Percentiles rank a stretch among this genome's conserved stretches.
Conservation (phyloP, 2,329 filamentous ascomycete species). For the Penicillium italicum region DNA sequence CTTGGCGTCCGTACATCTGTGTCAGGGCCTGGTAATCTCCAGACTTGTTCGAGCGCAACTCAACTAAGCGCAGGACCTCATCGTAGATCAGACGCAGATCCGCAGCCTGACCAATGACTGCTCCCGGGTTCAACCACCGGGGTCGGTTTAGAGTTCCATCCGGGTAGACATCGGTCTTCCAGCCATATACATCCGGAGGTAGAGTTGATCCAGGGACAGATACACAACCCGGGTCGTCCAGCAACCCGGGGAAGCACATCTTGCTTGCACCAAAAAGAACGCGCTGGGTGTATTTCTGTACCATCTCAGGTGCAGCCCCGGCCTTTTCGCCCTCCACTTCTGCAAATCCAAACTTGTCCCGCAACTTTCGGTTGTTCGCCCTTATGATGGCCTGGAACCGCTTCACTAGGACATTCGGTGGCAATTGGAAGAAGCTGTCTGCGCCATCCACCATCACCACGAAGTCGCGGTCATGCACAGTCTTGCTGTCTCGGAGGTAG, state of each 20-base stretch:
- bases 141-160: conserved; percentile 43
- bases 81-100: conserved; percentile 49
- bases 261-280: conserved; percentile 57
- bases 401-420: conserved; percentile 59
- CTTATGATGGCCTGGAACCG: conserved; percentile 57
- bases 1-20: conserved; percentile 53
- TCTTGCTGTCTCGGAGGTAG: conserved; percentile 48
- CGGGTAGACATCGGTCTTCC: conserved; percentile 40
- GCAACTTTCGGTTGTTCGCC: conserved; percentile 53
- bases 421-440: conserved; percentile 64
- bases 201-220: conserved; percentile 52
- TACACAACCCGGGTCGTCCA: conserved; percentile 50
- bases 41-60: conserved; percentile 29
- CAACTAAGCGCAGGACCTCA: conserved; percentile 40
- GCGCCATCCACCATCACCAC: conserved; percentile 62
- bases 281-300: conserved; percentile 49
- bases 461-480: conserved; percentile 57
- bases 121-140: conserved; percentile 49
- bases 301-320: conserved; percentile 18
- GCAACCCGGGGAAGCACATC: conserved; percentile 46
- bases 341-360: conserved; percentile 47
- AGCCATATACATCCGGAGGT: conserved; percentile 49
- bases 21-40: conserved; percentile 49
- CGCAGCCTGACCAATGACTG: conserved; percentile 50
- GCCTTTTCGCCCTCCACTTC: conserved; percentile 21